Percentiles rank a stretch among this genome's conserved stretches.
These are phyloP conservation scores for Plasmodium relictum DNA, from an alignment of 169 alveolate species.

Conservation along the genomic window DNA sequence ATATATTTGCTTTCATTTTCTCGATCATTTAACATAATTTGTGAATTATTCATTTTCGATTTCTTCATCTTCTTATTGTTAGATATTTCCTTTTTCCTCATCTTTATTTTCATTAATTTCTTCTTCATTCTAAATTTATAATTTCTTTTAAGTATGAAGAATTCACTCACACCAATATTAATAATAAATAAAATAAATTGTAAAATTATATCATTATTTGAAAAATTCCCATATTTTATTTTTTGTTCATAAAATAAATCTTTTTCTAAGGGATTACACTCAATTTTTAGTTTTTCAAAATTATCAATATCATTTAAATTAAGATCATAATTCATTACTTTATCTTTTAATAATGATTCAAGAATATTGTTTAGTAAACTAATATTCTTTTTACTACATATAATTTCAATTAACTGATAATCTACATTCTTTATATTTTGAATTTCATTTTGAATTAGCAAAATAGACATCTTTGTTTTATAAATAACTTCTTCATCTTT, in stretches of 20 bases:
- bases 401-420: constrained; percentile 65
- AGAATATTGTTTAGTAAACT: constrained; percentile 18
- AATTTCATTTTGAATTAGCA: constrained; percentile 52
- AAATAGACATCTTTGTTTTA: constrained; percentile 59
- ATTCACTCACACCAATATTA: constrained; percentile 36
- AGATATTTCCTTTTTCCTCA: constrained; percentile 17
- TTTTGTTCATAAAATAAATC: constrained; percentile 56
- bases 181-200: constrained; percentile 58
- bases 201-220: constrained; percentile 54
- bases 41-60: not conserved
- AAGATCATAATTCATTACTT: constrained; percentile 7
- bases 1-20: not conserved
- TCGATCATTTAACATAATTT: not conserved
- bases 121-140: constrained; percentile 38
- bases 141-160: constrained; percentile 30
- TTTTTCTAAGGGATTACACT: constrained; percentile 36
- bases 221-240: constrained; percentile 31
- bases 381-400: constrained; percentile 61
- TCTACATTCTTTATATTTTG: constrained; percentile 48
- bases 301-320: not conserved
- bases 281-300: not conserved
- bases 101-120: constrained; percentile 8
- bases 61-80: not conserved
- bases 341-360: constrained; percentile 17
- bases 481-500: constrained; percentile 47